Evolutionary conservation across 2,329 filamentous ascomycete species (phyloP).

Genomic region (Calonectria pseudoturangicola): DNA sequence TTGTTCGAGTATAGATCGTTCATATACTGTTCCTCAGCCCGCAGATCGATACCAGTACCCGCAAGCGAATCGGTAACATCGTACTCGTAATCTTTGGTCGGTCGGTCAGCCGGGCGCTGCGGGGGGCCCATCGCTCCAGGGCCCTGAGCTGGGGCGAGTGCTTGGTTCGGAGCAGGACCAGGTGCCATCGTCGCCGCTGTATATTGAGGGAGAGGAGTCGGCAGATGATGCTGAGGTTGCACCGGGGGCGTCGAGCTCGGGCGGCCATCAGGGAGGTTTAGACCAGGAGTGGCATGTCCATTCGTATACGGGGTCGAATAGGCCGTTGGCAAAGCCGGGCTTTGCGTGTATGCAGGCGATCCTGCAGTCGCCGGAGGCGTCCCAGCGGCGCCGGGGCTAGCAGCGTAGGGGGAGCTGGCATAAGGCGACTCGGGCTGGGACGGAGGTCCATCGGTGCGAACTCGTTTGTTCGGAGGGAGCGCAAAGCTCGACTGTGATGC

Average conservation of each 20-base stretch:
- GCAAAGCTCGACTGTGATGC: constrained; percentile 71
- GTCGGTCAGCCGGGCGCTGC: constrained; percentile 77
- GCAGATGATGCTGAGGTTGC: constrained; percentile 56
- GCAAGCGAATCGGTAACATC: constrained; percentile 90
- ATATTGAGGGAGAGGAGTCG: constrained; percentile 53
- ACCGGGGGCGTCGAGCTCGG: constrained; percentile 58
- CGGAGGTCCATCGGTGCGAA: constrained; percentile 75
- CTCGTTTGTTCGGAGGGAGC: constrained; percentile 82
- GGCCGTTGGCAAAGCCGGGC: constrained; percentile 56
- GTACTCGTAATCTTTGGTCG: constrained; percentile 78
- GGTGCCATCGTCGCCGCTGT: constrained; percentile 46
- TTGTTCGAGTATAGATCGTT: constrained; percentile 78
- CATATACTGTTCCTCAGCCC: constrained; percentile 89
- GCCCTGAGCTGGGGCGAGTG: constrained; percentile 52
- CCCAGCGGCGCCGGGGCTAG: constrained; percentile 66
- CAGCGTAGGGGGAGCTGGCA: constrained; percentile 69
- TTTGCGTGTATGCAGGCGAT: constrained; percentile 61
- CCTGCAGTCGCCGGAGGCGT: constrained; percentile 62
- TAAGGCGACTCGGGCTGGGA: constrained; percentile 81
- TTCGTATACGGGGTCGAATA: constrained; percentile 63
- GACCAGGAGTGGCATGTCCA: constrained; percentile 59
- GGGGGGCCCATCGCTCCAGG: constrained; percentile 72
- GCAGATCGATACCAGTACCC: constrained; percentile 89
- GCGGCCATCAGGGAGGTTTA: constrained; percentile 61
- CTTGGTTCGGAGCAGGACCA: constrained; percentile 48